Evolutionary conservation across 371 early-diverging fungal species (phyloP).

Genomic region (Cokeromyces recurvatus): DNA sequence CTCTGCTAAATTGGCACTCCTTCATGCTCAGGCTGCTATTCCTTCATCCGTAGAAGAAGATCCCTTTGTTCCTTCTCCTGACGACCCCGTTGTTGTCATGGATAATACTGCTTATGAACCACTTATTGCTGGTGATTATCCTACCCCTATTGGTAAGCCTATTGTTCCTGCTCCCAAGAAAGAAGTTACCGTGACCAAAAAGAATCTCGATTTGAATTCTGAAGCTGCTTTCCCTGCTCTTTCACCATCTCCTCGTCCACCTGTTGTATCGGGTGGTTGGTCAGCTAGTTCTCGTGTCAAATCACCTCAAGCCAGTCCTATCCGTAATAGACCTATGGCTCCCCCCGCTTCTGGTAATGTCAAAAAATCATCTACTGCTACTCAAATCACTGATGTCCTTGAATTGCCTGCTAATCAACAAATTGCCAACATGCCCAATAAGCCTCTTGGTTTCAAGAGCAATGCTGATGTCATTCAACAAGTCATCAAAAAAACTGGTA

Average conservation of each 20-base stretch:
- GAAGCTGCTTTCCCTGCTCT: slow-evolving; percentile 71
- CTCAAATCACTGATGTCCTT: slow-evolving; percentile 54
- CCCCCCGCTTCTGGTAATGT: slow-evolving; percentile 14
- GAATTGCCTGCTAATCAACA: slow-evolving; percentile 62
- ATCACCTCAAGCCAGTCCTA: slow-evolving; percentile 22
- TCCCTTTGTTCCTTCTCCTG: slow-evolving; percentile 34
- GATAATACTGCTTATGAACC: slow-evolving; percentile 35
- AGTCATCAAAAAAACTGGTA: slow-evolving; percentile 66
- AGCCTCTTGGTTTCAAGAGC: slow-evolving; percentile 53
- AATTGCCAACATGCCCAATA: slow-evolving; percentile 34
- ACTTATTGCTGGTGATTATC: slow-evolving; percentile 43
- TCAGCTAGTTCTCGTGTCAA: slow-evolving; percentile 52
- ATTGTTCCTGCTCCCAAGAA: slow-evolving; percentile 14
- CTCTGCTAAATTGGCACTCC: slow-evolving; percentile 42
- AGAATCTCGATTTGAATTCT: slow-evolving; percentile 55
- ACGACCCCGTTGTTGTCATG: slow-evolving; percentile 43
- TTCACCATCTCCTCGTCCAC: slow-evolving; percentile 50
- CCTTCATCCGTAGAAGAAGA: slow-evolving; percentile 22
- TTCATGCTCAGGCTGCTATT: slow-evolving; percentile 39
- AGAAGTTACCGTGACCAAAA: slow-evolving; percentile 16
- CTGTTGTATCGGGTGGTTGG: slow-evolving; percentile 42
- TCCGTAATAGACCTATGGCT: slow-evolving; percentile 20
- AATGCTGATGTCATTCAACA: slow-evolving; percentile 69
- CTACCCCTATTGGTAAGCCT: slow-evolving; percentile 37
- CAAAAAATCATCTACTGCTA: slow-evolving; percentile 15